phyloP scores from a whole-genome alignment of 2,329 filamentous ascomycete genomes.

The Apiospora aurea region DNA sequence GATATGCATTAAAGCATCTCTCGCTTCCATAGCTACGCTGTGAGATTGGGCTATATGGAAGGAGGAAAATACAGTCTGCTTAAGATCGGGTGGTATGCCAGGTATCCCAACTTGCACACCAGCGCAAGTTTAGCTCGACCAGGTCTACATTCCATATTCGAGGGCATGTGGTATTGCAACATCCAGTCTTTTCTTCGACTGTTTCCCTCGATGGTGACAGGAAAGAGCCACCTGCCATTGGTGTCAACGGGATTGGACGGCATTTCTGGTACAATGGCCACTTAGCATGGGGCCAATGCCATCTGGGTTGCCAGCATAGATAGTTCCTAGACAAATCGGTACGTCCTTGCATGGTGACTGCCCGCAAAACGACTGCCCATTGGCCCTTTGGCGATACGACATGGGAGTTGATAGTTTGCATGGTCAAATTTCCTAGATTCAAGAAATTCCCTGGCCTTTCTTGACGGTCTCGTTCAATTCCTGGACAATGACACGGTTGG shows the following conservation, averaged over 20 bases:
- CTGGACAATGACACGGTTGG: constrained; percentile 50
- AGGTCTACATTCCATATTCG: not conserved
- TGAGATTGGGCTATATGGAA: not conserved
- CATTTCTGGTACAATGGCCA: not conserved
- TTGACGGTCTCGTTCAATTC: constrained; percentile 47
- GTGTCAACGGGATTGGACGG: not conserved
- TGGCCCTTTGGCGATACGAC: not conserved
- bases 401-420: not conserved
- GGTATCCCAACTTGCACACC: not conserved
- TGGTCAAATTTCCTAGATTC: constrained; percentile 24
- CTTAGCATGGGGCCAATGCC: not conserved
- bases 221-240: not conserved
- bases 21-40: not conserved
- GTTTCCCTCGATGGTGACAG: not conserved
- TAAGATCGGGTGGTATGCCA: not conserved
- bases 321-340: not conserved
- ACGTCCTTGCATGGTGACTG: not conserved
- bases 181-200: not conserved
- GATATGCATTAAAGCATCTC: not conserved
- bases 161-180: not conserved
- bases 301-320: not conserved
- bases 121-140: not conserved
- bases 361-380: not conserved
- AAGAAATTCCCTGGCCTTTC: constrained; percentile 36
- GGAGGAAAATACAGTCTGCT: not conserved